These are phyloP conservation scores for Hylodesmum podocarpum DNA, from an alignment of 306 rosid species.

Conservation along the genomic window DNA sequence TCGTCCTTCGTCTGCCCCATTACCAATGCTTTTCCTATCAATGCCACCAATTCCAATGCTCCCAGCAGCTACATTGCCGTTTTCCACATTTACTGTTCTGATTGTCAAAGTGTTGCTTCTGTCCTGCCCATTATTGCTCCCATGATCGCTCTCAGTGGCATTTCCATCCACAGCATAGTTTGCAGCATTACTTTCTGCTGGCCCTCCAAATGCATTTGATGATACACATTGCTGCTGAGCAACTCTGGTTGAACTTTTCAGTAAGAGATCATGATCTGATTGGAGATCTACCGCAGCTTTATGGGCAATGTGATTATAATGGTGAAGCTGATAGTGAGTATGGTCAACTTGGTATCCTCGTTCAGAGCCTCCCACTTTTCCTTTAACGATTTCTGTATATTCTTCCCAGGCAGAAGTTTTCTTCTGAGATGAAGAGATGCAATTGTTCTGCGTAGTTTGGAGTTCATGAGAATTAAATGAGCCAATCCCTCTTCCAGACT, in stretches of 20 bases:
- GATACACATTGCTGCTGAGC: conserved; percentile 47
- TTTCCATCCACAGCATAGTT: conserved; percentile 43
- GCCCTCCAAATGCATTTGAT: conserved; percentile 42
- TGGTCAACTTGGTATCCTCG: conserved; percentile 46
- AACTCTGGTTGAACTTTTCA: conserved; percentile 32
- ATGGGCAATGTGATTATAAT: conserved; percentile 44
- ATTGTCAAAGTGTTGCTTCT: conserved; percentile 42
- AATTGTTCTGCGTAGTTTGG: conserved; percentile 37
- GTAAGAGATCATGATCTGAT: conserved; percentile 33
- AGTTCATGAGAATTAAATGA: conserved; percentile 44
- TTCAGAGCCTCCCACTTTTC: conserved; percentile 39
- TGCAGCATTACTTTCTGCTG: conserved; percentile 43
- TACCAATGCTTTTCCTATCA: conserved; percentile 36
- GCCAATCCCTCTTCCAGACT: conserved; percentile 34
- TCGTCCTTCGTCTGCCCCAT: conserved; percentile 49
- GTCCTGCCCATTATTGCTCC: conserved; percentile 49
- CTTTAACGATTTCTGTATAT: conserved; percentile 34
- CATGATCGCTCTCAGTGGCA: conserved; percentile 44
- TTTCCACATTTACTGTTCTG: conserved; percentile 34
- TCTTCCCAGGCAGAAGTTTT: conserved; percentile 23
- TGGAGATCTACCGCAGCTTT: conserved; percentile 32
- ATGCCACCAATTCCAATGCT: conserved; percentile 33
- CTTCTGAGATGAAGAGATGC: conserved; percentile 38
- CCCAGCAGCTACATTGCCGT: conserved; percentile 37
- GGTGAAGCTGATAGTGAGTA: conserved; percentile 46